Base-by-base conservation (phyloP, 1,284 basidiomycete genomes). In the Lentinula novae-zelandiae region DNA sequence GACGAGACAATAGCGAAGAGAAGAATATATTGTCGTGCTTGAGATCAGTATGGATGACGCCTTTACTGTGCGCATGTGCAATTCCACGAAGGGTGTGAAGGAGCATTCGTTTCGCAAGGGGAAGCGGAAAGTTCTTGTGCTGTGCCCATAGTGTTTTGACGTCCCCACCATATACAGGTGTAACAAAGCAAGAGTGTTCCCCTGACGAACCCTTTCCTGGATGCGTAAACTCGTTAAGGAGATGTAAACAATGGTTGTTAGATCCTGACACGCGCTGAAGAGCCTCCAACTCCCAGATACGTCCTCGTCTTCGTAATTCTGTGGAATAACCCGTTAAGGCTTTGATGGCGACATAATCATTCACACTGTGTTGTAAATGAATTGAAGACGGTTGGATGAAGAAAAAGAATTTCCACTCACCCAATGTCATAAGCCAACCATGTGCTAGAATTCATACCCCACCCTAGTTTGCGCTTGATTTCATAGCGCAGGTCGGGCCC, bases 391-490 rank as follows among this genome's bases (percentile, higher is more conserved):
- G 49, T 27, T 22, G 22, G 22, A 44, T 46, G n/a, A 48, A 12
- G 46, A 62, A 38, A 20, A 38, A 27, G 15, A 15, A 15, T n/a
- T 36, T 36, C 36, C 6, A 66, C 65, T 57, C 60, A 68, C 70
- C 60, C 56, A 56, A 36, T 33, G 61, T 72, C 70, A 33, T 59
- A 65, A 36, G 69, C 69, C 36, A 73, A 64, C 71, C 72, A 74
- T 38, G 66, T 65, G 61, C 72, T 74, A 10, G 71, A 70, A 44
- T 65, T 57, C 65, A 67, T 67, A n/a, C 73, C 72, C 70, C 68
- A 75, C 13, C 73, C 72, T 7, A 75, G 67, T 56, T 75, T 75
- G 8, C 70, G 63, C 46, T 62, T 55, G 58, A 73, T 60, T 27
- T 57, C 65, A 64, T 69, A 75, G 5, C 68, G 65, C 13, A 62